Conservation (phyloP, 176 grass and related monocot species). For the Raddia distichophylla region DNA sequence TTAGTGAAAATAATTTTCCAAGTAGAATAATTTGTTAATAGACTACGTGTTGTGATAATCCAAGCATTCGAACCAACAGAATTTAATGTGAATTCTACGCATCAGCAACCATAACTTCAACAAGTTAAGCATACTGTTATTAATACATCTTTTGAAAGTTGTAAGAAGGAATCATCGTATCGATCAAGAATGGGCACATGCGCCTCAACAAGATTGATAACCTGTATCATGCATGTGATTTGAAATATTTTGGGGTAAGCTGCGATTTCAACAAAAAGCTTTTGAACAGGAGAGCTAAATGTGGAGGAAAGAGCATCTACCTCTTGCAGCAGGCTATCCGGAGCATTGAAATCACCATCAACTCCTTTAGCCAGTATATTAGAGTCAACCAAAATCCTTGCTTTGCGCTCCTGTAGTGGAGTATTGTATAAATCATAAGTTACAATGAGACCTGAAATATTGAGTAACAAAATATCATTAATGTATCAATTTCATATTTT, state of each 20-base stretch:
- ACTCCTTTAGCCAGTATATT: conserved; percentile 65
- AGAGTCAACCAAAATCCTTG: conserved; percentile 63
- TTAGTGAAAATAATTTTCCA: background rate
- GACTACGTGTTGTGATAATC: background rate
- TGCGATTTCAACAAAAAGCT: conserved; percentile 3
- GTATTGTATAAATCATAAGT: conserved; percentile 23
- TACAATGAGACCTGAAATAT: background rate
- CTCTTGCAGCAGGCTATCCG: conserved; percentile 78
- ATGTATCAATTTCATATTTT: background rate
- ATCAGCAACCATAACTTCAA: conserved; percentile 16
- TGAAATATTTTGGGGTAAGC: conserved; percentile 26
- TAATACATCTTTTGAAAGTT: conserved; percentile 90
- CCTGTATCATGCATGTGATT: conserved; percentile 51
- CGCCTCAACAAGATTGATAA: conserved; percentile 88
- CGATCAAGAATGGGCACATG: conserved; percentile 82
- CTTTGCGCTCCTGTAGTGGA: conserved; percentile 70
- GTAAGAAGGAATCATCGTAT: conserved; percentile 88
- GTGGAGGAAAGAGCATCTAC: conserved; percentile 46
- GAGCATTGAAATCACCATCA: conserved; percentile 56
- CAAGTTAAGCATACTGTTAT: conserved; percentile 71
- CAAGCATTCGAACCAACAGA: conserved; percentile 30
- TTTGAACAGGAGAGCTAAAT: conserved; percentile 23
- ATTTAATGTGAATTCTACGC: background rate
- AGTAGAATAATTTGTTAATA: background rate
- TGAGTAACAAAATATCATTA: conserved; percentile 27